Evolutionary conservation across 306 rosid species (phyloP).

Genomic region (Pterocarpus macrocarpus): DNA sequence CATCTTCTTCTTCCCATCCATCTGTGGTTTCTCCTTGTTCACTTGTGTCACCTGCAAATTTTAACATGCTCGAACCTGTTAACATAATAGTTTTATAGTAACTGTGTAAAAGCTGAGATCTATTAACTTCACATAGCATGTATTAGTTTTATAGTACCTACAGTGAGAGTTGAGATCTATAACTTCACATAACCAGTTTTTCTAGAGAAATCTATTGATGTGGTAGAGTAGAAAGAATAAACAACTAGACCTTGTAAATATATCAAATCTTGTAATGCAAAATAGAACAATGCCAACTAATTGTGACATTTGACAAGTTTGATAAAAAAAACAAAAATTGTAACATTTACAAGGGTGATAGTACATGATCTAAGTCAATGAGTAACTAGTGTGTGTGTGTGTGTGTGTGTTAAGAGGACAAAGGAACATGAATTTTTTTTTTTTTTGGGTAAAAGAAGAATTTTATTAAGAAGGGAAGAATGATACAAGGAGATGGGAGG

Average conservation of each 20-base stretch:
- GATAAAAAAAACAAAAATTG: too few relatives aligned
- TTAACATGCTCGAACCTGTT: constrained; percentile 32
- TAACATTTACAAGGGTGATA: not conserved
- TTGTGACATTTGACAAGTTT: not conserved
- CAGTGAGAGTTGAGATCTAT: constrained; percentile 16
- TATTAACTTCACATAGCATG: constrained; percentile 22
- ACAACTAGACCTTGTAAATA: not conserved
- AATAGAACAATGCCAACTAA: constrained; percentile 20
- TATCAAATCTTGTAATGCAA: constrained; percentile 5
- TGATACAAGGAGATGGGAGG: too few relatives aligned
- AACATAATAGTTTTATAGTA: constrained; percentile 23
- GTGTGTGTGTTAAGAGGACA: too few relatives aligned
- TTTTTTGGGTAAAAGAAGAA: too few relatives aligned
- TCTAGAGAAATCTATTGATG: constrained; percentile 2
- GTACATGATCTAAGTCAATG: constrained; percentile 1
- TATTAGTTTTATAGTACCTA: constrained; percentile 18
- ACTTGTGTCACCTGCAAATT: constrained; percentile 58
- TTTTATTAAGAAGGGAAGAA: too few relatives aligned
- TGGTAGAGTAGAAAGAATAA: constrained; percentile 14
- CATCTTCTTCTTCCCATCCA: constrained; percentile 77
- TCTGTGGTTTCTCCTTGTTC: constrained; percentile 57
- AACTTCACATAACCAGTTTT: constrained; percentile 12
- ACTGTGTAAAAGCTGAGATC: constrained; percentile 24
- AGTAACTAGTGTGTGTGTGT: constrained; percentile 5
- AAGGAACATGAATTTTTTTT: too few relatives aligned